Percentiles rank a stretch among this genome's conserved stretches.
Evolutionary conservation across 2,329 filamentous ascomycete species (phyloP).

Genomic region (Botrytis aclada): DNA sequence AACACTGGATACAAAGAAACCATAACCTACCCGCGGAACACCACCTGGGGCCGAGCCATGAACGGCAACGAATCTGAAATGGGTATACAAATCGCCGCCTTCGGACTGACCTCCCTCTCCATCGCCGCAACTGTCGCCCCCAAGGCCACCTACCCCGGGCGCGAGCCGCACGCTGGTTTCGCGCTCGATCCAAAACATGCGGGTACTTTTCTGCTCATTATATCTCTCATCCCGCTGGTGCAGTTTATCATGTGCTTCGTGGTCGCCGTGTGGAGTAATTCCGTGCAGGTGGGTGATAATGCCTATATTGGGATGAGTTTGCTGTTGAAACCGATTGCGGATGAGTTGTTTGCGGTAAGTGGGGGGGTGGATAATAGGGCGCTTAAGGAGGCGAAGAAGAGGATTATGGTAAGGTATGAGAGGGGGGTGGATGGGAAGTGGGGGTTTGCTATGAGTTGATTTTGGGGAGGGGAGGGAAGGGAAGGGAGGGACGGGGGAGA

Average conservation of each 20-base stretch:
- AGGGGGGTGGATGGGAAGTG: conserved; percentile 28
- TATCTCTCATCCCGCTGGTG: conserved; percentile 31
- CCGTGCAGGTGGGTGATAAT: conserved; percentile 32
- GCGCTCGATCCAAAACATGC: conserved; percentile 42
- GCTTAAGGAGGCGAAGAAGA: conserved; percentile 29
- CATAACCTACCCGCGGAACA: conserved; percentile 45
- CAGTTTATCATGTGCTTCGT: conserved; percentile 32
- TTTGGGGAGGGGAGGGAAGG: no score
- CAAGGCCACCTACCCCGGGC: conserved; percentile 10
- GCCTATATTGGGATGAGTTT: conserved; percentile 31
- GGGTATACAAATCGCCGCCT: conserved; percentile 40
- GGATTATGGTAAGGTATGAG: conserved; percentile 31
- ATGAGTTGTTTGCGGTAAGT: conserved; percentile 31
- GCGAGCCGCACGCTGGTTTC: conserved; percentile 26
- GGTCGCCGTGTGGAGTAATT: conserved; percentile 31
- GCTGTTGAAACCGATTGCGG: conserved; percentile 34
- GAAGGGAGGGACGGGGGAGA: background rate
- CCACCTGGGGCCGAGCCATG: conserved; percentile 39
- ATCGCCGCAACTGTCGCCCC: conserved; percentile 30
- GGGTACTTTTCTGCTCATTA: conserved; percentile 44
- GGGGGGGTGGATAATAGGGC: conserved; percentile 28
- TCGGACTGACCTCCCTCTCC: conserved; percentile 37
- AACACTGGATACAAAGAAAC: conserved; percentile 42
- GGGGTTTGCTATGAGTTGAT: conserved; percentile 23
- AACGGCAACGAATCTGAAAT: conserved; percentile 39